Conservation (phyloP, 2,329 filamentous ascomycete species). For the Fusarium goolgardi region DNA sequence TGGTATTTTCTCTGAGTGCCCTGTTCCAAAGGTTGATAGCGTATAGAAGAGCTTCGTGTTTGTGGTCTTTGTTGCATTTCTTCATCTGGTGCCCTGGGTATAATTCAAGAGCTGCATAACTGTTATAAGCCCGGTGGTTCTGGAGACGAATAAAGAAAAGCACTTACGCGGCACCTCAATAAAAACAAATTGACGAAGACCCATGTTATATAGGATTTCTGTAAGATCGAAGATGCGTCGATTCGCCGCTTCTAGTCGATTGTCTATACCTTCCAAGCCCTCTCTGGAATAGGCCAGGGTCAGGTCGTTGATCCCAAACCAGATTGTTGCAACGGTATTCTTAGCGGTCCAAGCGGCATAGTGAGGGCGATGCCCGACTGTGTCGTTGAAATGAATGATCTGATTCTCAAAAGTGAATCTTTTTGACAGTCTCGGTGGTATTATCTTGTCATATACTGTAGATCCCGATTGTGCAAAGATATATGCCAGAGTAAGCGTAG, state of each 20-base stretch:
- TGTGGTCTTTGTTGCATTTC: neutral
- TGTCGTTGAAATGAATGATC: conserved; percentile 2
- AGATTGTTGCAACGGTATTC: neutral
- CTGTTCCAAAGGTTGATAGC: neutral
- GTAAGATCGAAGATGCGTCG: conserved; percentile 5
- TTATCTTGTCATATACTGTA: neutral
- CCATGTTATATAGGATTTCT: neutral
- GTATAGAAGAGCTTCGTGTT: neutral
- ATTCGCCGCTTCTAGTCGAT: neutral
- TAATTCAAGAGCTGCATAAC: neutral
- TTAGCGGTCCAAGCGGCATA: conserved; percentile 4
- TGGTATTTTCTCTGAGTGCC: neutral
- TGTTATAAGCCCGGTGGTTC: too few relatives aligned
- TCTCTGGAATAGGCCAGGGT: too few relatives aligned
- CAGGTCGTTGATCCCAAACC: conserved; percentile 13
- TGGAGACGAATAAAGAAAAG: fast-evolving
- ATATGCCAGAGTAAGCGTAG: conserved; percentile 9
- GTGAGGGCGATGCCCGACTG: neutral
- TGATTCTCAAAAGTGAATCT: conserved; percentile 1
- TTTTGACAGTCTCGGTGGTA: neutral
- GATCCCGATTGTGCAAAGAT: conserved; percentile 5
- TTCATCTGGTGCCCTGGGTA: neutral
- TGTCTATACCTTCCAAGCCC: too few relatives aligned
- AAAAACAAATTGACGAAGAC: conserved; percentile 3
- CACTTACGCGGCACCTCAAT: conserved; percentile 6